Conservation (phyloP, 2,329 filamentous ascomycete species). For the Pseudocercospora vitis region DNA sequence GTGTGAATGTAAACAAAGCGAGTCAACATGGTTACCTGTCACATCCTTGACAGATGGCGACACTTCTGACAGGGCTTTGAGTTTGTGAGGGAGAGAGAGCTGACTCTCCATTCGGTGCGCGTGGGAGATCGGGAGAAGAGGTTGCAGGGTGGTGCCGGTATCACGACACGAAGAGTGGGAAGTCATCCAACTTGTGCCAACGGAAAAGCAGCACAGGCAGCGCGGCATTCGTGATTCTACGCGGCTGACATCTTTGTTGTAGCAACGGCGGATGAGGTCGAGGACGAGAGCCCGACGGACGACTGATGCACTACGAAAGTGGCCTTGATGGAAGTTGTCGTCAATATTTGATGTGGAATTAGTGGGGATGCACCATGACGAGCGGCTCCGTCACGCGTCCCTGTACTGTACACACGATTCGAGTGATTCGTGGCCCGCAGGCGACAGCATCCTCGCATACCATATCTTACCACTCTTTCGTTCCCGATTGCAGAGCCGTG, state of each 20-base stretch:
- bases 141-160: slow-evolving; percentile 1
- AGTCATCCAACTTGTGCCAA: background rate
- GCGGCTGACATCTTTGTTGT: background rate
- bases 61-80: slow-evolving; percentile 3
- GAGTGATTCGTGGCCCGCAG: no score
- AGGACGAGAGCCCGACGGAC: background rate
- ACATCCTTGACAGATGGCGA: slow-evolving; percentile 1
- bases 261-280: background rate
- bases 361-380: no score
- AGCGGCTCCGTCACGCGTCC: no score
- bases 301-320: no score
- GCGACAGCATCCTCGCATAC: no score
- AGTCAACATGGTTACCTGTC: slow-evolving; percentile 15
- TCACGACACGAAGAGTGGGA: background rate
- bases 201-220: background rate
- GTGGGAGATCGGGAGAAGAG: background rate
- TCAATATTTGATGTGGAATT: no score
- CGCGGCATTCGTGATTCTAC: background rate
- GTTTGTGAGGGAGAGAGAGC: background rate
- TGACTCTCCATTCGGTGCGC: background rate
- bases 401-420: no score
- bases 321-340: no score
- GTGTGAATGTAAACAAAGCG: slow-evolving; percentile 5
- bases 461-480: background rate
- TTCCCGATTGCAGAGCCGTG: background rate